Evolutionary conservation across 179 eudicot species (phyloP).

Genomic region (Nepenthes alata): DNA sequence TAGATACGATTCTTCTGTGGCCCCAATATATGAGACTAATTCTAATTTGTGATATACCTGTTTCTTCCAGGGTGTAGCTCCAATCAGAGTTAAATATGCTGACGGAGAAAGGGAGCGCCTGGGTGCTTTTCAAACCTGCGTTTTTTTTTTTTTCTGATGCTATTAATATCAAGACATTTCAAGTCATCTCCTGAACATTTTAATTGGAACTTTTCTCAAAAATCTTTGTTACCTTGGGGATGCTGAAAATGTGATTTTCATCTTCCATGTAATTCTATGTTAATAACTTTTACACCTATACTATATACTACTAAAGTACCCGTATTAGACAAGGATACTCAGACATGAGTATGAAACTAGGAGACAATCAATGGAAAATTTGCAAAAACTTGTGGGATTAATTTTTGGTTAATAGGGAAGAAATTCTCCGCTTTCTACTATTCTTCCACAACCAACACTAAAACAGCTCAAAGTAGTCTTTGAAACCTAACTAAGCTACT

Average conservation of each 20-base stretch:
- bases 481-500: too few relatives aligned
- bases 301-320: too few relatives aligned
- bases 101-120: constrained; percentile 29
- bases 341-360: too few relatives aligned
- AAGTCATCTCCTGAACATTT: background rate
- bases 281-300: background rate
- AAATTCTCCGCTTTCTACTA: too few relatives aligned
- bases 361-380: too few relatives aligned
- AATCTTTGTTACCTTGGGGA: background rate
- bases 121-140: constrained; percentile 15
- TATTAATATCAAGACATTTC: background rate
- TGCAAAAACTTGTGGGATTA: too few relatives aligned
- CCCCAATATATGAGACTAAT: background rate
- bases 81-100: constrained; percentile 32
- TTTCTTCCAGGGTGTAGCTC: constrained; percentile 18
- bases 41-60: constrained; percentile 2
- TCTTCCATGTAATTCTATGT: background rate
- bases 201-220: background rate
- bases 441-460: too few relatives aligned
- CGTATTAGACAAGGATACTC: too few relatives aligned
- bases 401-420: too few relatives aligned
- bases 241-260: background rate
- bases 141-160: background rate
- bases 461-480: too few relatives aligned
- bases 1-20: background rate